A percentile compares a stretch with the other conserved stretches of the same genome.
phyloP scores from a whole-genome alignment of 805 yeast genomes.

The Candida odintsovae region DNA sequence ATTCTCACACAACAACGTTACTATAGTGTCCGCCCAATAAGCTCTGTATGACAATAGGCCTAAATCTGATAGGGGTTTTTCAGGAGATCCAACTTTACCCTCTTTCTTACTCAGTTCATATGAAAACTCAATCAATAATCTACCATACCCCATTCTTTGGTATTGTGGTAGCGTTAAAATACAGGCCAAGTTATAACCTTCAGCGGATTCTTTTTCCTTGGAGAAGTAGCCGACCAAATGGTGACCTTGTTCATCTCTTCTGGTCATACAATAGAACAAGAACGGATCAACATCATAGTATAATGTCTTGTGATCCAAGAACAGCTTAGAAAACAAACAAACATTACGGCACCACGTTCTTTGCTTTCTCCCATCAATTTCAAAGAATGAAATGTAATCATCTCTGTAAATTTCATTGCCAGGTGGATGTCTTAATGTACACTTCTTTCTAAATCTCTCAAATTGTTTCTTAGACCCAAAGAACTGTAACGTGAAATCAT shows the following conservation, averaged over 20 bases:
- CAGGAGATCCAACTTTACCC: conserved; percentile 92
- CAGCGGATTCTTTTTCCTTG: conserved; percentile 94
- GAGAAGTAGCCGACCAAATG: conserved; percentile 96
- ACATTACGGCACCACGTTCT: conserved; percentile 96
- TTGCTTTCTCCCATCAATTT: conserved; percentile 94
- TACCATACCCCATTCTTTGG: conserved; percentile 93
- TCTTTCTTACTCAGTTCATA: conserved; percentile 87
- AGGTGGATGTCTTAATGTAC: conserved; percentile 92
- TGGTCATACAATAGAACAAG: conserved; percentile 91
- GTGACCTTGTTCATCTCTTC: conserved; percentile 84
- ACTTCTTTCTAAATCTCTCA: conserved; percentile 83
- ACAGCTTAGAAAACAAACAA: conserved; percentile 83
- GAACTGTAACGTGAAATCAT: conserved; percentile 85
- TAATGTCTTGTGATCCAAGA: conserved; percentile 91
- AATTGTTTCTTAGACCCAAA: conserved; percentile 88
- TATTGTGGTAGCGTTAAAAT: conserved; percentile 93
- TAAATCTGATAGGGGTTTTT: conserved; percentile 91
- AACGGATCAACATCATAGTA: conserved; percentile 99
- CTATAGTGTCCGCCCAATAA: conserved; percentile 90
- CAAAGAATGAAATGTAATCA: conserved; percentile 89
- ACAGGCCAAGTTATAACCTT: conserved; percentile 94
- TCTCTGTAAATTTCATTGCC: conserved; percentile 97
- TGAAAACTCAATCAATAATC: conserved; percentile 85
- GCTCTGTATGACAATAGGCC: conserved; percentile 93
- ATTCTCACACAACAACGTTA: conserved; percentile 61